Evolutionary conservation across 345 rosid genomes (phyloP).

Genomic region (Brassica cretica): DNA sequence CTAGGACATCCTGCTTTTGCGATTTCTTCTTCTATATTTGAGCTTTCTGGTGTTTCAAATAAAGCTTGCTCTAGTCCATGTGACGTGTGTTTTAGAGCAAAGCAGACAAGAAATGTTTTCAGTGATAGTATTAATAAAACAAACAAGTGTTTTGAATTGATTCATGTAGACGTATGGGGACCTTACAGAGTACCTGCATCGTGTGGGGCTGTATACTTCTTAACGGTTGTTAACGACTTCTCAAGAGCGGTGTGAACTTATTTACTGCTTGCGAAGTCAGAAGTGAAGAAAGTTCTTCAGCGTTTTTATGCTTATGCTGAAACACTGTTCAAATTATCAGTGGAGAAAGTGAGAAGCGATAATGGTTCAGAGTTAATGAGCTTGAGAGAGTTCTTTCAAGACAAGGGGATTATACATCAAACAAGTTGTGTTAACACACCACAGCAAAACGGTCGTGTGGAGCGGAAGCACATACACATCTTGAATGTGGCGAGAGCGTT

Average conservation of each 20-base stretch:
- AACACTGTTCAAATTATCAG: not conserved
- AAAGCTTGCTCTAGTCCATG: not conserved
- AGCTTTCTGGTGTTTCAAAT: not conserved
- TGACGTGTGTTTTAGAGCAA: not conserved
- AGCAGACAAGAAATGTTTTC: not conserved
- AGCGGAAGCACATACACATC: too few relatives aligned
- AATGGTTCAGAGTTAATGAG: not conserved
- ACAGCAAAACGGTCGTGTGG: too few relatives aligned
- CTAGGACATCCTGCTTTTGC: too few relatives aligned
- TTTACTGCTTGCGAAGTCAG: not conserved
- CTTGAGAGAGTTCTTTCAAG: not conserved
- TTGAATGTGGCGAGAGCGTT: not conserved
- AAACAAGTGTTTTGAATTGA: not conserved
- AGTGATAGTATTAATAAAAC: not conserved
- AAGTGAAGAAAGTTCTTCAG: not conserved
- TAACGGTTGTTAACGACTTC: not conserved
- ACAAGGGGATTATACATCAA: not conserved
- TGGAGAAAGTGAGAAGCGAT: not conserved
- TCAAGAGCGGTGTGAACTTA: not conserved
- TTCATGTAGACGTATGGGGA: not conserved
- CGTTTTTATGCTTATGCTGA: not conserved
- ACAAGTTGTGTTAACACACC: not conserved
- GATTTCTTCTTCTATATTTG: too few relatives aligned
- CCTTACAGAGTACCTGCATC: not conserved
- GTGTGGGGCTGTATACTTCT: not conserved